Base-by-base conservation (phyloP, 75 land plant genomes). In the Isoetes taiwanensis region DNA sequence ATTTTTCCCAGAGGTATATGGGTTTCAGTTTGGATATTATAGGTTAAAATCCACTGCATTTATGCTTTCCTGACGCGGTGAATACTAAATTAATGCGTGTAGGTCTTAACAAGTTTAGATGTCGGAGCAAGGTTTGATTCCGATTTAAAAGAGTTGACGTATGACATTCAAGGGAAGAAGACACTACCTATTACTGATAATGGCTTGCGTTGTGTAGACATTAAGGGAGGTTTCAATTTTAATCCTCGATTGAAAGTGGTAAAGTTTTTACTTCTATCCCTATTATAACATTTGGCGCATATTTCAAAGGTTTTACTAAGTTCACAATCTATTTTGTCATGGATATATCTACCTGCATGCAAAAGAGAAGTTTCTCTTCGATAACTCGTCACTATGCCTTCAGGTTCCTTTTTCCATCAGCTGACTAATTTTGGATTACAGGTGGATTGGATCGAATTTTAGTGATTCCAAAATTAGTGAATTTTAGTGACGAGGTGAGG, bases 241-340 rank as follows among this genome's bases (percentile, higher is more conserved):
- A 83, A 78, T 55, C 67, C 76, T 28, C 79, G 82, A 35, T 73
- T 78, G 30, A 80, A 42, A 20, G 30, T 75, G 80, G 93, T 80
- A 58, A 29, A n/a, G n/a, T n/a, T n/a, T n/a, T n/a, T n/a, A n/a
- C n/a, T n/a, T n/a, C n/a, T n/a, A n/a, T n/a, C n/a, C n/a, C n/a
- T n/a, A n/a, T n/a, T n/a, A n/a, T n/a, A n/a, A n/a, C n/a, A n/a
- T n/a, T n/a, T n/a, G n/a, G n/a, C n/a, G n/a, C n/a, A n/a, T n/a
- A n/a, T n/a, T n/a, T n/a, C n/a, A n/a, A n/a, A n/a, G n/a, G n/a
- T n/a, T n/a, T n/a, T n/a, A n/a, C n/a, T n/a, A n/a, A n/a, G n/a
- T n/a, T n/a, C n/a, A n/a, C n/a, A n/a, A n/a, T n/a, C n/a, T n/a
- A n/a, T n/a, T n/a, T n/a, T n/a, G n/a, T n/a, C n/a, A n/a, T n/a